Evolutionary conservation across 2,329 filamentous ascomycete species (phyloP).

Genomic region (Colletotrichum godetiae): DNA sequence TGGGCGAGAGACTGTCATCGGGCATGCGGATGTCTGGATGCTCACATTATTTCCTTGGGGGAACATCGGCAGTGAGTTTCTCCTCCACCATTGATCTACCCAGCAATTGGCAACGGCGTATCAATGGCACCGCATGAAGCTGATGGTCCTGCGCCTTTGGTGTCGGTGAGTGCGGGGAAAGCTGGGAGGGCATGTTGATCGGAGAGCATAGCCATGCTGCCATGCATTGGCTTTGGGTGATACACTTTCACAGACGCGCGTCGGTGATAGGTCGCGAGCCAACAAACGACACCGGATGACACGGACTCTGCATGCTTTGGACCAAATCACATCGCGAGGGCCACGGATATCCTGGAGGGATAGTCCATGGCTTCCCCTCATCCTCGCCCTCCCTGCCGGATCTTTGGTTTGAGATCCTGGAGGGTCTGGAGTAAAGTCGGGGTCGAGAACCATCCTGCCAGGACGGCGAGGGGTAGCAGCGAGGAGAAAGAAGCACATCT

Average conservation of each 20-base stretch:
- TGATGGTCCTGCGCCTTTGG: neutral
- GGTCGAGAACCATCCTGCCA: constrained; percentile 20
- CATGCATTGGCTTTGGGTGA: constrained; percentile 22
- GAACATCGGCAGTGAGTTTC: constrained; percentile 22
- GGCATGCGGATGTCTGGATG: constrained; percentile 18
- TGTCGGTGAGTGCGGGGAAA: constrained; percentile 28
- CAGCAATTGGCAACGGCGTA: neutral
- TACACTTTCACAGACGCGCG: constrained; percentile 26
- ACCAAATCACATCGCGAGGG: constrained; percentile 21
- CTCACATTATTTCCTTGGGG: neutral
- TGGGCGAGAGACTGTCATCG: constrained; percentile 4
- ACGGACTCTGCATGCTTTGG: constrained; percentile 24
- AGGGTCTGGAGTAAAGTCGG: constrained; percentile 33
- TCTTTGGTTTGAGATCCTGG: constrained; percentile 23
- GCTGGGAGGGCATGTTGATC: constrained; percentile 32
- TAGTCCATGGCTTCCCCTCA: constrained; percentile 27
- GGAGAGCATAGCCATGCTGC: constrained; percentile 27
- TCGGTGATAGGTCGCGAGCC: constrained; percentile 29
- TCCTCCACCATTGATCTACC: neutral
- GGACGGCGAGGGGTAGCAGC: neutral
- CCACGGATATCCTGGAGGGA: constrained; percentile 9
- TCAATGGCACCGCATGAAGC: constrained; percentile 18
- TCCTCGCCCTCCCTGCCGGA: constrained; percentile 9
- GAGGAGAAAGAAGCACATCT: neutral
- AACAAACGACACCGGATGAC: constrained; percentile 28